phyloP scores from a whole-genome alignment of 108 stramenopile species.

The Cylindrotheca closterium region DNA sequence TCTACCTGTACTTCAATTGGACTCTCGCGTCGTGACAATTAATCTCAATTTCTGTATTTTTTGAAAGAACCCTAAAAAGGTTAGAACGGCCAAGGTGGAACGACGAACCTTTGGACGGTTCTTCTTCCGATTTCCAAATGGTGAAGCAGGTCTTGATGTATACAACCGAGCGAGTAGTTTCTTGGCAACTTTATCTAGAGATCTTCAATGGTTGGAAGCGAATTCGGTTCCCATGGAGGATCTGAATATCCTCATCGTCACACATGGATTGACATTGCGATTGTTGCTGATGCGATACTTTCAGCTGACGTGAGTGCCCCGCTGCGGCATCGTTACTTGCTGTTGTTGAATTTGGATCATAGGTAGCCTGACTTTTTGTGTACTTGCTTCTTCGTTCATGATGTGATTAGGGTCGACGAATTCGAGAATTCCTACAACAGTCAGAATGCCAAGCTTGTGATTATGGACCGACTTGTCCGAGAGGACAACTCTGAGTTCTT shows the following conservation, averaged over 20 bases:
- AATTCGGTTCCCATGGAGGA: slow-evolving; percentile 25
- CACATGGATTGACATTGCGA: slow-evolving; percentile 83
- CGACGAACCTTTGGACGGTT: slow-evolving; percentile 55
- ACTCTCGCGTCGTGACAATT: too few relatives aligned
- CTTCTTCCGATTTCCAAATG: slow-evolving; percentile 58
- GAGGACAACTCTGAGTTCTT: slow-evolving; percentile 12
- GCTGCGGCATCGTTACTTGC: too few relatives aligned
- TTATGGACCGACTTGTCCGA: slow-evolving; percentile 45
- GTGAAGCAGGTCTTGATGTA: slow-evolving; percentile 55
- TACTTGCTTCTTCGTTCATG: background rate
- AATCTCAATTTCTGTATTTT: too few relatives aligned
- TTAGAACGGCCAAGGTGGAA: slow-evolving; percentile 55
- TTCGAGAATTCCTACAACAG: slow-evolving; percentile 83
- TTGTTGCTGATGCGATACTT: slow-evolving; percentile 87
- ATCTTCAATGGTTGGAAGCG: slow-evolving; percentile 42
- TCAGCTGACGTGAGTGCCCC: slow-evolving; percentile 56
- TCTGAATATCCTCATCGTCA: slow-evolving; percentile 75
- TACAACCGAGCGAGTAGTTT: slow-evolving; percentile 55
- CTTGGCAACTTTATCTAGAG: slow-evolving; percentile 70
- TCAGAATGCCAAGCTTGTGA: slow-evolving; percentile 75
- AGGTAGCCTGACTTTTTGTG: too few relatives aligned
- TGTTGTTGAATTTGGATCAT: too few relatives aligned
- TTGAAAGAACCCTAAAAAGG: slow-evolving; percentile 33
- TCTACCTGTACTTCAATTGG: too few relatives aligned
- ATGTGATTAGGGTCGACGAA: slow-evolving; percentile 44